Base-by-base conservation (phyloP, 2,329 filamentous ascomycete genomes). In the Fusarium heterosporum region DNA sequence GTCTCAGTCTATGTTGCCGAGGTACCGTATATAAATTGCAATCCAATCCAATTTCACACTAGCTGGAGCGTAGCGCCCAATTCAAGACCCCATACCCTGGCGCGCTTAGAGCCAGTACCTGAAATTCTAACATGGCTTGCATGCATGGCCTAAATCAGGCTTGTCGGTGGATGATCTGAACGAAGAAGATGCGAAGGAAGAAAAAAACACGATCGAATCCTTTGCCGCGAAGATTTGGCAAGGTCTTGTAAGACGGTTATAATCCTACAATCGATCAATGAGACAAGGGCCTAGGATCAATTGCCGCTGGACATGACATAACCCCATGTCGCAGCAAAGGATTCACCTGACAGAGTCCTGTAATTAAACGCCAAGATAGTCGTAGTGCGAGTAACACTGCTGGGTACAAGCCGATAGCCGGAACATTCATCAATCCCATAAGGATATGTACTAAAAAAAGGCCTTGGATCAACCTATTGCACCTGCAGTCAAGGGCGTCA, bases 371-470 rank as follows among this genome's bases (percentile, higher is more conserved):
- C 59, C 61, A 64, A 64, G 53, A n/a, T 32, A 19, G 22, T 55
- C n/a, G n/a, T 16, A 16, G n/a, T 34, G 14, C 32, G 22, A 22
- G 22, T 6, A 22, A 22, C 6, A 22, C 22, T n/a, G 16, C 22
- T 39, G 34, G 32, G 39, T 57, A 38, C 16, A 62, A 48, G 61
- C 52, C 55, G 52, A 38, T 47, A 40, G 36, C 42, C 38, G 40
- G 29, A 22, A 22, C 22, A 22, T 22, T 22, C 22, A 22, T 22
- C 22, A 22, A 22, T 22, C 22, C 22, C 22, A 22, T 22, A 22
- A 22, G 22, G 22, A 22, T 6, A 22, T 22, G 22, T 63, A n/a
- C 60, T 63, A 67, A 68, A 67, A 67, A 66, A 66, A 43, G 60
- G 38, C 50, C 46, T 10, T 47, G 48, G 29, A 22, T 22, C 36